Evolutionary conservation across 2,329 filamentous ascomycete species (phyloP).

Genomic region (Dactylellina haptotyla): DNA sequence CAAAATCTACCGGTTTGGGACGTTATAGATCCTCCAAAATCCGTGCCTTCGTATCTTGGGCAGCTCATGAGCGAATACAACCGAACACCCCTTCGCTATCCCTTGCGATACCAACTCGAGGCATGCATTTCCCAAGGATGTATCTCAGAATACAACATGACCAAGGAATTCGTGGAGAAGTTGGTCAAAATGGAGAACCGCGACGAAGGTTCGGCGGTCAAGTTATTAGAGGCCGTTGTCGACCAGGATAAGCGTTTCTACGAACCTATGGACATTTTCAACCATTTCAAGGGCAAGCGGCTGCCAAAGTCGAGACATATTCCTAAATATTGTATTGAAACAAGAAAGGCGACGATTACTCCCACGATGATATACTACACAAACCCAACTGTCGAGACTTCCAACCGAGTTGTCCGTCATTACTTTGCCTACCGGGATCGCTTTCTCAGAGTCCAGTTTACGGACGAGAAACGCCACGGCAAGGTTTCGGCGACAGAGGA

Average conservation of each 20-base stretch:
- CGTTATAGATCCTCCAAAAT: conserved; percentile 60
- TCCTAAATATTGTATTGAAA: conserved; percentile 77
- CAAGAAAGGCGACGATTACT: conserved; percentile 81
- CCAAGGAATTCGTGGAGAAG: conserved; percentile 72
- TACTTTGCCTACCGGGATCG: conserved; percentile 76
- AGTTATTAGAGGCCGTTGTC: conserved; percentile 65
- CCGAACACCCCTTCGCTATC: conserved; percentile 69
- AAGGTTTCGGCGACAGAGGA: conserved; percentile 69
- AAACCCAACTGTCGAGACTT: conserved; percentile 82
- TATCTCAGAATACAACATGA: conserved; percentile 80
- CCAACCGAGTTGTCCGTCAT: conserved; percentile 83
- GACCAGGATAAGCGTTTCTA: conserved; percentile 72
- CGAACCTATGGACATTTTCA: conserved; percentile 78
- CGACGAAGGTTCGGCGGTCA: conserved; percentile 55
- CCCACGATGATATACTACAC: conserved; percentile 83
- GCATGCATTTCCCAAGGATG: conserved; percentile 85
- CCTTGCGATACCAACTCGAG: conserved; percentile 88
- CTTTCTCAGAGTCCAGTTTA: conserved; percentile 89
- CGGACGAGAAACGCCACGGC: conserved; percentile 75
- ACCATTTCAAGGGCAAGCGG: conserved; percentile 61
- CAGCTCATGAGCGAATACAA: conserved; percentile 60
- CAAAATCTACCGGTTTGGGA: conserved; percentile 63
- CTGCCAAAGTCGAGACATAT: conserved; percentile 65
- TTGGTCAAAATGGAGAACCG: conserved; percentile 67
- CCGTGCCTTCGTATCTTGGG: conserved; percentile 52